Evolutionary conservation across 2,329 filamentous ascomycete genomes (phyloP).

Genomic region (Sclerotinia sclerotiorum): DNA sequence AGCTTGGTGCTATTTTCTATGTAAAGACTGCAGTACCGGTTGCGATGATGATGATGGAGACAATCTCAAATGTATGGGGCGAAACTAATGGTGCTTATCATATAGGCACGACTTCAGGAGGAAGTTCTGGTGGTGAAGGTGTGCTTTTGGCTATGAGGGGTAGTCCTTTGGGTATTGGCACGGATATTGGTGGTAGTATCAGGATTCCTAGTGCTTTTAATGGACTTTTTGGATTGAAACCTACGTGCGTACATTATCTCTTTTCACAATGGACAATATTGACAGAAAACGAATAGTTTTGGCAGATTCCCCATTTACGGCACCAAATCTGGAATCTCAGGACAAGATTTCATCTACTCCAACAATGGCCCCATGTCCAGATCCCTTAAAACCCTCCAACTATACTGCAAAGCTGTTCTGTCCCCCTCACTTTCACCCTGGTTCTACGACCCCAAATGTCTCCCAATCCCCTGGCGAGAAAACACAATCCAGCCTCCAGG

Average conservation of each 20-base stretch:
- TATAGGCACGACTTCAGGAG: constrained; percentile 34
- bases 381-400: constrained; percentile 8
- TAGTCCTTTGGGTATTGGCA: constrained; percentile 24
- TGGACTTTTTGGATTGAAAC: constrained; percentile 44
- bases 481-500: constrained; percentile 27
- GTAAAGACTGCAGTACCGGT: constrained; percentile 84
- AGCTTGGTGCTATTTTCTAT: constrained; percentile 66
- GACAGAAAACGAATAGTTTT: constrained; percentile 38
- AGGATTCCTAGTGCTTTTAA: constrained; percentile 44
- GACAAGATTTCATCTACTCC: constrained; percentile 23
- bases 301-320: constrained; percentile 22
- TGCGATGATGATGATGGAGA: constrained; percentile 41
- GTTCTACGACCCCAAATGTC: constrained; percentile 42
- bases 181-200: constrained; percentile 40
- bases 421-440: constrained; percentile 36
- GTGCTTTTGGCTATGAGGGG: constrained; percentile 23
- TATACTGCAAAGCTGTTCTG: constrained; percentile 26
- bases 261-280: background rate
- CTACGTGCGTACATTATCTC: constrained; percentile 32
- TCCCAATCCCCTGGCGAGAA: constrained; percentile 30
- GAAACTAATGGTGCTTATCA: constrained; percentile 42
- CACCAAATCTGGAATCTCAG: constrained; percentile 21
- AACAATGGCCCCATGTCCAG: constrained; percentile 22
- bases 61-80: constrained; percentile 20
- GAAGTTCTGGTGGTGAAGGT: constrained; percentile 33